phyloP scores from a whole-genome alignment of 352 stramenopile species.

The Thalassiosira ordinaria region DNA sequence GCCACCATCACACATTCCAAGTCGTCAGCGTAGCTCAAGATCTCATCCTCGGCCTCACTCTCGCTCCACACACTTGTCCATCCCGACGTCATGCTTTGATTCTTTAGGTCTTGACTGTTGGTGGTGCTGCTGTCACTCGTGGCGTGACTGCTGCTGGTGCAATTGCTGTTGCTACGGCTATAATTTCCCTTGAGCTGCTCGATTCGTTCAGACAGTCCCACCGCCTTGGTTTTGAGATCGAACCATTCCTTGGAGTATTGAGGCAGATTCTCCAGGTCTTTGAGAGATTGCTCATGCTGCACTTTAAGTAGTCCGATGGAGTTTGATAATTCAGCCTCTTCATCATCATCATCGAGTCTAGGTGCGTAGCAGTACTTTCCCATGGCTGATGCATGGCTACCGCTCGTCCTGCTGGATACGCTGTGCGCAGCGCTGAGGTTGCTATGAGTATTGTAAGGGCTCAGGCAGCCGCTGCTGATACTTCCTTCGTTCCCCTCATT shows the following conservation, averaged over 20 bases:
- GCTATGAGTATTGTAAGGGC: not conserved
- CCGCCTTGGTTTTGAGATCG: conserved; percentile 32
- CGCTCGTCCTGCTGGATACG: not conserved
- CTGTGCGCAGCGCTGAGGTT: conserved; percentile 6
- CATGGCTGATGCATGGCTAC: too few species aligned
- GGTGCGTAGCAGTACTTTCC: conserved; percentile 4
- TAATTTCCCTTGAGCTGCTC: conserved; percentile 40
- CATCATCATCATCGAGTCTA: conserved; percentile 22
- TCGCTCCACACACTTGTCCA: conserved; percentile 44
- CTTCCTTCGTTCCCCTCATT: not conserved
- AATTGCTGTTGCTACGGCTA: conserved; percentile 4
- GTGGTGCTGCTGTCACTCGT: conserved; percentile 7
- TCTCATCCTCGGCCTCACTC: conserved; percentile 51
- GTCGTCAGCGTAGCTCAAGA: conserved; percentile 50
- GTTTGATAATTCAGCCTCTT: not conserved
- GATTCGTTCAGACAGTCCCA: conserved; percentile 44
- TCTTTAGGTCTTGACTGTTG: not conserved
- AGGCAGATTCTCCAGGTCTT: conserved; percentile 17
- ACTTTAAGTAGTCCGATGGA: conserved; percentile 11
- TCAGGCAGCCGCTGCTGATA: not conserved
- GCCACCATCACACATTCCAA: conserved; percentile 56
- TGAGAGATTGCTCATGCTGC: conserved; percentile 4
- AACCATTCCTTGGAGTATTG: conserved; percentile 61
- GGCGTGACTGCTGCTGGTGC: conserved; percentile 7
- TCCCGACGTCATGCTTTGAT: conserved; percentile 18